Base-by-base conservation (phyloP, 768 basidiomycete species). In the Leccinum pellstonianum region DNA sequence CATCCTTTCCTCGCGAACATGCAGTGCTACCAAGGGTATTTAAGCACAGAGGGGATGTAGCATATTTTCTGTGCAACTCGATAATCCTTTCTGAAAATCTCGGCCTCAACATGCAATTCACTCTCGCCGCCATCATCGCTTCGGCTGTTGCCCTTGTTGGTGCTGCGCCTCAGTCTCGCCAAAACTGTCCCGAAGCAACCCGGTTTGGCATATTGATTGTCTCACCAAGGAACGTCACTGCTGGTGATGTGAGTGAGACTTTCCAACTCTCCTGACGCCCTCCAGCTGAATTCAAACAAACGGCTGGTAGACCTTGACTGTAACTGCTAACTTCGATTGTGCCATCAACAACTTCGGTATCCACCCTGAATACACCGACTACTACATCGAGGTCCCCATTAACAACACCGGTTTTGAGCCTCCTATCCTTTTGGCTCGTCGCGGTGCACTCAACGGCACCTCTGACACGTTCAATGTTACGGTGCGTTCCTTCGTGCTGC, bases 301-400 rank as follows among this genome's bases (percentile, higher is more conserved):
- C 12, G 17, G 7, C 37, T 17, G 12, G 12, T 17, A 74, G 73
- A 57, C n/a, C n/a, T 55, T 74, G 58, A 48, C 62, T 3, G 55
- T 73, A 21, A 59, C 41, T 1, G 56, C 68, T 3, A 55, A 73
- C 62, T 73, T 73, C 4, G 62, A n/a, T 11, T 73, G 72, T 10
- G 68, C 73, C 47, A 59, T 67, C 58, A 61, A 63, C 35, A 51
- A 4, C 55, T 64, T 64, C 12, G 62, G 59, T 12, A 21, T 52
- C n/a, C n/a, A 33, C 14, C 72, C 72, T 4, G 46, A 65, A 57
- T 73, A 54, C 56, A 73, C 64, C 58, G 72, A 73, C 56, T 73
- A 74, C 57, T 75, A 73, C 35, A 71, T 73, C 19, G 74, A 73
- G 54, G 72, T 75, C 15, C 72, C 74, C 9, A 52, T 53, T 25